phyloP scores from a whole-genome alignment of 2,329 filamentous ascomycete genomes.

The Fusarium robinianum region DNA sequence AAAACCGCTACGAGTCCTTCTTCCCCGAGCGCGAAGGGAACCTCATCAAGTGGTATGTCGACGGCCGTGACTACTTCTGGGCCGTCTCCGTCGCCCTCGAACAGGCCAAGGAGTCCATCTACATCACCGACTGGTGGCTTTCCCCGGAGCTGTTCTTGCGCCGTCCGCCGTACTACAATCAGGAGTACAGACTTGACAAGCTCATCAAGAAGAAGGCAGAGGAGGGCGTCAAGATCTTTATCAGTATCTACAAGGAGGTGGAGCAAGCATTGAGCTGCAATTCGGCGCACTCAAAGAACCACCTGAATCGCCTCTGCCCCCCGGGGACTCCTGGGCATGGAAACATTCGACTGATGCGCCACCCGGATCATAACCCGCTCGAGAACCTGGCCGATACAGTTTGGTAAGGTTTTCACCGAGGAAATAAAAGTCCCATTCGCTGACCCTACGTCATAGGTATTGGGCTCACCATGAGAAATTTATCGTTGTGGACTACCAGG shows the following conservation, averaged over 20 bases:
- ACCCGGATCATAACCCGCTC: constrained; percentile 93
- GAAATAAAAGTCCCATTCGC: too few relatives aligned
- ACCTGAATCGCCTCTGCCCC: constrained; percentile 77
- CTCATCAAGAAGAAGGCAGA: constrained; percentile 87
- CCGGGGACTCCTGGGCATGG: constrained; percentile 80
- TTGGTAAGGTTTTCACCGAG: too few relatives aligned
- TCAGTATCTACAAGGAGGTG: constrained; percentile 91
- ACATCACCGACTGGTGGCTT: constrained; percentile 97
- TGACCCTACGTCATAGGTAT: constrained; percentile 59
- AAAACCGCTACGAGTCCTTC: constrained; percentile 86
- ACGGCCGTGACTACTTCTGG: constrained; percentile 94
- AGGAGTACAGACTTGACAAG: constrained; percentile 86
- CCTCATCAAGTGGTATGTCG: constrained; percentile 94
- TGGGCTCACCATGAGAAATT: constrained; percentile 99
- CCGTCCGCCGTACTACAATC: constrained; percentile 78
- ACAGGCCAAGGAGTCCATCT: constrained; percentile 87
- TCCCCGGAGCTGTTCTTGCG: constrained; percentile 87
- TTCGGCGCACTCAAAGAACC: constrained; percentile 89
- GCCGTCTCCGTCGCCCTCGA: constrained; percentile 90
- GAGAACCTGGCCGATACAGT: constrained; percentile 82
- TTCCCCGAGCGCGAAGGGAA: constrained; percentile 87
- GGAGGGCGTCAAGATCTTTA: constrained; percentile 90
- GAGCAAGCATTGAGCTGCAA: constrained; percentile 86
- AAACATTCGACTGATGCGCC: constrained; percentile 87
- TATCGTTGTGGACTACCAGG: constrained; percentile 91